Base-by-base conservation (phyloP, 202 grass and related monocot species). In the Eragrostis tef region DNA sequence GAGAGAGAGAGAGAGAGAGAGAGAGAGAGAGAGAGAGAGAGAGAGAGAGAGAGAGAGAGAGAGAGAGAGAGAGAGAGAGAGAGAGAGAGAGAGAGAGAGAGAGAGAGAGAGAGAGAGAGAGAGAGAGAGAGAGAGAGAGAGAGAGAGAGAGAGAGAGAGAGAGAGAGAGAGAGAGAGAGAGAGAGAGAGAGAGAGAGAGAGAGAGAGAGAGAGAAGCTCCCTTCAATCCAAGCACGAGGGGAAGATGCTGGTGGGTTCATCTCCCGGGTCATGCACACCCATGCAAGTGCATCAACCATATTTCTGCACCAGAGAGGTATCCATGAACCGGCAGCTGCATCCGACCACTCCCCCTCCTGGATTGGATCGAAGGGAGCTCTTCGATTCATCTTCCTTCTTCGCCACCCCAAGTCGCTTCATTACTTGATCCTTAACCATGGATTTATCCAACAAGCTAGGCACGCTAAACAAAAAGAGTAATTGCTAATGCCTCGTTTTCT, bases 211-310 rank as follows among this genome's bases (percentile, higher is more conserved):
- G 81, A 83, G 83, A 89, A 97, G 91, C 91, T 94, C 94, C 91
- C 94, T 97, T 97, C 94, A 97, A 94, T 97, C 91, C 94, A 97
- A 97, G 86, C 83, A 90, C 76, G 83, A 97, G 86, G 86, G 90
- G 67, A 90, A 89, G 94, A 72, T 66, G 56, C 3, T 82, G 79
- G 83, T 59, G 75, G 90, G 81, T 52, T 85, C 91, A 79, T 91
- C 94, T 97, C 91, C 86, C 79, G 65, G 79, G 59, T 84, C 94
- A 97, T 88, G 87, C 86, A 78, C 84, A 97, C 91, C 94, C 58
- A 74, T 94, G 31, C 79, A 75, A 79, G 89, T 87, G 86, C 88
- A 89, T 34, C n/a, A 29, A 11, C 34, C 34, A 39, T 34, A 39
- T 9, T 44, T 27, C 6, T 64, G 81, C 85, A 90, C 91, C 26